Evolutionary conservation across 2,329 filamentous ascomycete species (phyloP).

Genomic region (Trichoderma aggressivum): DNA sequence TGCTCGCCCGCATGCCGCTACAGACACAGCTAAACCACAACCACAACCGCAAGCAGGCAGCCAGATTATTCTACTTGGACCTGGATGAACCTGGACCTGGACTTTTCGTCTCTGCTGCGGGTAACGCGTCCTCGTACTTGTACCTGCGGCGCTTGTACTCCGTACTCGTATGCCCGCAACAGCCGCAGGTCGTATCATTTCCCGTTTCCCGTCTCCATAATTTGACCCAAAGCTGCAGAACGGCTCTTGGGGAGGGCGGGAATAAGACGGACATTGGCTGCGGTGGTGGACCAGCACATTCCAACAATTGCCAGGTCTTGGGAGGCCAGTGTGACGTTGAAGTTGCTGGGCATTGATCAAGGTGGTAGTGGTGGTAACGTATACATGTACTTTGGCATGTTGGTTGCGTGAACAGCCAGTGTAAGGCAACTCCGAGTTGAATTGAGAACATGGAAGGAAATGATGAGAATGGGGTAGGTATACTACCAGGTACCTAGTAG

Average conservation of each 20-base stretch:
- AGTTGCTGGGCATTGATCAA: background rate
- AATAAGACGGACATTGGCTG: background rate
- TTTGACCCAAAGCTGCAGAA: slow-evolving; percentile 5
- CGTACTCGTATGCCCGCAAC: slow-evolving; percentile 10
- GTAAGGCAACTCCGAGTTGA: background rate
- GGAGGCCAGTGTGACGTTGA: background rate
- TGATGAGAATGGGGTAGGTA: background rate
- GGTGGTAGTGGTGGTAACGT: background rate
- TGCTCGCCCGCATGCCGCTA: background rate
- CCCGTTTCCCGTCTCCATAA: background rate
- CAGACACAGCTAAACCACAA: background rate
- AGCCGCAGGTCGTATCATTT: slow-evolving; percentile 10
- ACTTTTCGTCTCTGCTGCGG: background rate
- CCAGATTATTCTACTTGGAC: background rate
- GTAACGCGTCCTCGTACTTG: background rate
- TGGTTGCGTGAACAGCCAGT: background rate
- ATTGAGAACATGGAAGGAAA: background rate
- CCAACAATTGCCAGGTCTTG: background rate
- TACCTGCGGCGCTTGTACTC: slow-evolving; percentile 6
- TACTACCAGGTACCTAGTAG: too few species aligned
- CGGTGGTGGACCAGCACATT: background rate
- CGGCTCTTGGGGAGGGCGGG: background rate
- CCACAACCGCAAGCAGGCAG: background rate
- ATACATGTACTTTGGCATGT: background rate
- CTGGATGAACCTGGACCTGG: background rate